Percentiles rank a stretch among this genome's conserved stretches.
Conservation (phyloP, 176 grass and related monocot genomes). For the Thalia dealbata region DNA sequence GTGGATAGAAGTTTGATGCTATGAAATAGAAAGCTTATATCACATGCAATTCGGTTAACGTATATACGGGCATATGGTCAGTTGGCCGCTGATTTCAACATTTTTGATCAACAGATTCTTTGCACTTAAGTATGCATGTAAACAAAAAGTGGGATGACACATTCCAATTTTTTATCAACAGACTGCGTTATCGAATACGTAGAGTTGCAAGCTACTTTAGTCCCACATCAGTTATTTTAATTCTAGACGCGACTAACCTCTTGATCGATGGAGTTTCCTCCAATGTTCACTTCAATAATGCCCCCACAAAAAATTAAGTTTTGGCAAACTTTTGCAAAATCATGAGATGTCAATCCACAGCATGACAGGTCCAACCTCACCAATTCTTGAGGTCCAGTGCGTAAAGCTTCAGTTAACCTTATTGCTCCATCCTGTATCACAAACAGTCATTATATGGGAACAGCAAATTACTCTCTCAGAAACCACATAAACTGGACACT, state of each 20-base stretch:
- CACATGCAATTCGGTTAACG: too few species aligned
- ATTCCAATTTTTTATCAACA: too few species aligned
- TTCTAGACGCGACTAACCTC: constrained; percentile 36
- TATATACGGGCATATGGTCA: too few species aligned
- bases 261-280: constrained; percentile 47
- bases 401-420: constrained; percentile 54
- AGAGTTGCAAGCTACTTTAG: too few species aligned
- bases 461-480: not conserved
- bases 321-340: constrained; percentile 44
- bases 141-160: too few species aligned
- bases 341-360: constrained; percentile 45
- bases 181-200: too few species aligned
- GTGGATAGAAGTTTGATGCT: too few species aligned
- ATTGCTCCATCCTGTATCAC: constrained; percentile 43
- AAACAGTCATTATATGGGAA: constrained; percentile 2
- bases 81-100: too few species aligned
- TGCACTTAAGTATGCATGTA: too few species aligned
- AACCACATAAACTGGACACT: constrained; percentile 24
- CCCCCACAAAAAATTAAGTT: constrained; percentile 32
- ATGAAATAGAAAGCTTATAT: too few species aligned
- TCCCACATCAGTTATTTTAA: too few species aligned
- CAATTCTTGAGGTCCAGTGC: constrained; percentile 56
- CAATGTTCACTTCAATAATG: constrained; percentile 66
- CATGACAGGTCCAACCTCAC: constrained; percentile 74
- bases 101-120: too few species aligned